Evolutionary conservation across 2,329 filamentous ascomycete genomes (phyloP).

Genomic region (Monosporascus sp.): DNA sequence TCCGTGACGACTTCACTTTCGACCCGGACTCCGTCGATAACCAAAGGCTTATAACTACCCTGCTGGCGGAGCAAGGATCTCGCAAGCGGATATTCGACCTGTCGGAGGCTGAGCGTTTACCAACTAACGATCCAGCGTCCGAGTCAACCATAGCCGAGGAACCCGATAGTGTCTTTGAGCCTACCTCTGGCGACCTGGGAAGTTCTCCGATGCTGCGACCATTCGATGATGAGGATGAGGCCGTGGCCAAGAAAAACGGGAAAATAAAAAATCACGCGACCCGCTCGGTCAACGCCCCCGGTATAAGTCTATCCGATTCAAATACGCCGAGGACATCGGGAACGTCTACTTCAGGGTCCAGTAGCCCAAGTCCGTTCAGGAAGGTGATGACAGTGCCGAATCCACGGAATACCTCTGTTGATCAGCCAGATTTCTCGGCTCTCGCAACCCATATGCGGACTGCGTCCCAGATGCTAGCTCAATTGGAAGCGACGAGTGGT

Average conservation of each 20-base stretch:
- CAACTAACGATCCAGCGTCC: constrained; percentile 32
- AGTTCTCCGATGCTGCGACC: constrained; percentile 65
- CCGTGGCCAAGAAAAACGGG: constrained; percentile 29
- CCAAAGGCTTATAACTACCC: constrained; percentile 53
- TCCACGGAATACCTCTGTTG: constrained; percentile 49
- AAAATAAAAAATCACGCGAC: constrained; percentile 14
- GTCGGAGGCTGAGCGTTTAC: constrained; percentile 59
- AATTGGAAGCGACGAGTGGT: constrained; percentile 73
- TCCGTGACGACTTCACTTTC: constrained; percentile 79
- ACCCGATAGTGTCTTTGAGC: constrained; percentile 76
- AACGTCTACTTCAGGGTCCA: constrained; percentile 62
- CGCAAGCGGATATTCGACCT: constrained; percentile 63
- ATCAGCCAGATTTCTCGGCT: constrained; percentile 77
- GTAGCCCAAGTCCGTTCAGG: constrained; percentile 56
- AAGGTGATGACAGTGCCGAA: constrained; percentile 59
- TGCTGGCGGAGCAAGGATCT: constrained; percentile 53
- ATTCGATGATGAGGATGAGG: constrained; percentile 46
- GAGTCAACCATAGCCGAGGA: constrained; percentile 33
- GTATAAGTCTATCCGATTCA: constrained; percentile 43
- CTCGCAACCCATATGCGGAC: constrained; percentile 84
- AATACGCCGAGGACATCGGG: constrained; percentile 66
- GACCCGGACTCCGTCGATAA: constrained; percentile 72
- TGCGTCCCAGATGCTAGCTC: constrained; percentile 80
- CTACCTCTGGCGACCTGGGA: constrained; percentile 71
- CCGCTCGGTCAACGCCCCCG: constrained; percentile 19